A percentile compares a stretch with the other conserved stretches of the same genome.
phyloP scores from a whole-genome alignment of 1,284 basidiomycete genomes.

The Moesziomyces parantarcticus region DNA sequence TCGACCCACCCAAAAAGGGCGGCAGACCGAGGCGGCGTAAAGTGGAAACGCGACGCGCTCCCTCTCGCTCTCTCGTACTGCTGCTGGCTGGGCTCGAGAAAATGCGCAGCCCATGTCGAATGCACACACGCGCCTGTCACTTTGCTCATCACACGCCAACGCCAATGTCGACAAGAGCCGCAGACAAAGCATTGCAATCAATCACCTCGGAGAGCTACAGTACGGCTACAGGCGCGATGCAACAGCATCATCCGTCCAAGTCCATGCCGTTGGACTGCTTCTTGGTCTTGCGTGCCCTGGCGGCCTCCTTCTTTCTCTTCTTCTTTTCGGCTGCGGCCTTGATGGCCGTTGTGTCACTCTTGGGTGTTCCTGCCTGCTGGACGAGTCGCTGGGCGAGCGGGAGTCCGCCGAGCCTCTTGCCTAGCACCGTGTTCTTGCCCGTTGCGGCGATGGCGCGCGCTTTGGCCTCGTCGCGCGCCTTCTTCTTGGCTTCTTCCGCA shows the following conservation, averaged over 20 bases:
- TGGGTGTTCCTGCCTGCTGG: constrained; percentile 46
- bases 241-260: constrained; percentile 17
- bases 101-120: no score
- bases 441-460: constrained; percentile 35
- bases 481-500: constrained; percentile 49
- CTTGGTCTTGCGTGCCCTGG: constrained; percentile 28
- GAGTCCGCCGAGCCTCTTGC: constrained; percentile 38
- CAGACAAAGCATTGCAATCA: no score
- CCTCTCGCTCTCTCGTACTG: neutral
- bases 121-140: no score
- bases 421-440: constrained; percentile 37
- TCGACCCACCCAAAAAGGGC: neutral
- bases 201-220: no score
- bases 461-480: constrained; percentile 29
- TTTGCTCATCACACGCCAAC: no score
- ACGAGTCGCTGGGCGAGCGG: constrained; percentile 44
- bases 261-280: constrained; percentile 23
- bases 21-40: constrained; percentile 6
- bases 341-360: constrained; percentile 29
- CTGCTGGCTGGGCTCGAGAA: no score
- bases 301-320: constrained; percentile 36
- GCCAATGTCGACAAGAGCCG: no score
- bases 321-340: constrained; percentile 47
- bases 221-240: no score
- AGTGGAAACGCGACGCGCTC: constrained; percentile 30